Conservation (phyloP, 2,329 filamentous ascomycete species). For the Pestalotiopsis sp. region DNA sequence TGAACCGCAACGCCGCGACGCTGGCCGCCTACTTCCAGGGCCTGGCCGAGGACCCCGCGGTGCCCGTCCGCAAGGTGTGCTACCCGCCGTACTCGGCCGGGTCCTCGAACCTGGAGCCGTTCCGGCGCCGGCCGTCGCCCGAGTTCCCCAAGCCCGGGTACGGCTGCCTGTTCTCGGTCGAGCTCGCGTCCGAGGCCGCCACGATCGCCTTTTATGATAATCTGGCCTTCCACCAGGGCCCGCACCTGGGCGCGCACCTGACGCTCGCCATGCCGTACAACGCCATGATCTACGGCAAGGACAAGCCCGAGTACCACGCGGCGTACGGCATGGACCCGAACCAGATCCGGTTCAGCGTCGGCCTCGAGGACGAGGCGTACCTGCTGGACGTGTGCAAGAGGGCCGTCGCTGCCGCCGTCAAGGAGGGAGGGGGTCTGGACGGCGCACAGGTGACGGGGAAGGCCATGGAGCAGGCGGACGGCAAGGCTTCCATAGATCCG, state of each 20-base stretch:
- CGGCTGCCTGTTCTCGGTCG: slow-evolving; percentile 56
- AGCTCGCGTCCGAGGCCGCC: slow-evolving; percentile 44
- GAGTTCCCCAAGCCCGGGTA: slow-evolving; percentile 54
- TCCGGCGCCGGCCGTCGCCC: slow-evolving; percentile 38
- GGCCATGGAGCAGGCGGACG: background rate
- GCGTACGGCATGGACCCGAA: slow-evolving; percentile 40
- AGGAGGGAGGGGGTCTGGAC: slow-evolving; percentile 7
- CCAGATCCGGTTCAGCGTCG: slow-evolving; percentile 49
- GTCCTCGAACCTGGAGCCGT: slow-evolving; percentile 18
- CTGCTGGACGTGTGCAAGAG: slow-evolving; percentile 31
- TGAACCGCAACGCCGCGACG: slow-evolving; percentile 47
- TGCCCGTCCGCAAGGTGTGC: slow-evolving; percentile 41
- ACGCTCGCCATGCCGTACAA: slow-evolving; percentile 53
- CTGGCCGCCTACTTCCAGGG: slow-evolving; percentile 42
- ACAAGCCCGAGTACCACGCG: slow-evolving; percentile 39
- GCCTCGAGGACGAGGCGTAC: slow-evolving; percentile 46
- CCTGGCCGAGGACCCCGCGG: slow-evolving; percentile 29
- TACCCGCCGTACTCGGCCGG: slow-evolving; percentile 41
- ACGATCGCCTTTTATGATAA: slow-evolving; percentile 52
- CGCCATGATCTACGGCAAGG: slow-evolving; percentile 43
- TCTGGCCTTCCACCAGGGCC: slow-evolving; percentile 50
- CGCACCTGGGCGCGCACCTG: slow-evolving; percentile 55
- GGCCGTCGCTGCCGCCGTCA: slow-evolving; percentile 7
- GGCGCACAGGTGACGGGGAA: slow-evolving; percentile 3
- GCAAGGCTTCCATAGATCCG: slow-evolving; percentile 6